These are phyloP conservation scores for Tuber brumale DNA, from an alignment of 495 filamentous ascomycete species.

Conservation along the genomic window DNA sequence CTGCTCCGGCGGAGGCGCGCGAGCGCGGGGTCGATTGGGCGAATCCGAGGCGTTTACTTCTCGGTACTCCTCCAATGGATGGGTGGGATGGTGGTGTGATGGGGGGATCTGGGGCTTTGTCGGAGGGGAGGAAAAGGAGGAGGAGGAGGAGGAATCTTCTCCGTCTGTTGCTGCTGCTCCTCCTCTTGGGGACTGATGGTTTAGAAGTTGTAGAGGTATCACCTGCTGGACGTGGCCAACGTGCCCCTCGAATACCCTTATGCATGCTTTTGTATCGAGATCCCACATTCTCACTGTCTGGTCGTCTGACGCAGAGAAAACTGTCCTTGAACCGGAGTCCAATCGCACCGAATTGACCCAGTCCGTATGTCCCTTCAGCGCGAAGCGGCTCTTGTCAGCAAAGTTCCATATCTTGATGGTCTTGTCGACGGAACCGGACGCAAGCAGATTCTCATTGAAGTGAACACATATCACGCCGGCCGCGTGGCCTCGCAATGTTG, in stretches of 20 bases:
- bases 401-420: conserved; percentile 95
- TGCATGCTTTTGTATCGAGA: conserved; percentile 68
- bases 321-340: conserved; percentile 69
- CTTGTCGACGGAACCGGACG: conserved; percentile 78
- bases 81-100: conserved; percentile 43
- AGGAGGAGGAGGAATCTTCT: conserved; percentile 22
- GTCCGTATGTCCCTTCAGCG: conserved; percentile 75
- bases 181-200: conserved; percentile 55
- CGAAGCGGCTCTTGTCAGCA: conserved; percentile 67
- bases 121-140: neutral
- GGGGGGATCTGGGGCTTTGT: conserved; percentile 42
- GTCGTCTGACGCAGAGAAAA: conserved; percentile 91
- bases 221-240: conserved; percentile 94
- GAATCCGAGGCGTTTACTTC: conserved; percentile 53
- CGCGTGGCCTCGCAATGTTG: conserved; percentile 67
- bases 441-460: conserved; percentile 74
- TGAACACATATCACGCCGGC: conserved; percentile 78
- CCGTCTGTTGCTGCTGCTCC: conserved; percentile 53
- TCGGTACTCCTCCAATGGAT: conserved; percentile 41
- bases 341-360: conserved; percentile 92
- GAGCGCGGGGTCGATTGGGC: conserved; percentile 52
- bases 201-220: conserved; percentile 67
- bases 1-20: conserved; percentile 65
- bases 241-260: conserved; percentile 71
- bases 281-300: conserved; percentile 90